Base-by-base conservation (phyloP, 306 rosid species). In the Senna tora region DNA sequence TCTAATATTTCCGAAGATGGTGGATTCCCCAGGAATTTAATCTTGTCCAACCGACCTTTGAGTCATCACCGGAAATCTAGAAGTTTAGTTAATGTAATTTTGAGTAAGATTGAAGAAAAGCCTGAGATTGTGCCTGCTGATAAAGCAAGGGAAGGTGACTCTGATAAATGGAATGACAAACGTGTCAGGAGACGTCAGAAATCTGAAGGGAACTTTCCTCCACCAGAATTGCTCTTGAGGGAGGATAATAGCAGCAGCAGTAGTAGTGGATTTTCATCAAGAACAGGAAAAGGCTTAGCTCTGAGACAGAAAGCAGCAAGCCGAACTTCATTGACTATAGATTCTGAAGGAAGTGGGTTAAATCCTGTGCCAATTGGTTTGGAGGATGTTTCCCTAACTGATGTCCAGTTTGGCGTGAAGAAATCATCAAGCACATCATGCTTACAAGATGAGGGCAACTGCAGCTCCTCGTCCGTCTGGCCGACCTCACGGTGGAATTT, bases 341-440 rank as follows among this genome's bases (percentile, higher is more conserved):
- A 85, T 62, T 57, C 63, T 20, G 86, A 86, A 43, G 42, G 75
- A 46, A 22, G 74, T 42, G 89, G 84, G 6, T 50, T 80, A 79
- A 82, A 73, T 69, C 76, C 77, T 10, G 42, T 60, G 34, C 83
- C 80, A 34, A 69, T 67, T 1, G 82, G 82, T 25, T n/a, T 77
- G 33, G 87, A 77, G 63, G 87, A 79, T 64, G 84, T 83, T 2
- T 46, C 69, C 8, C 32, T 67, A 20, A 46, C 77, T 12, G 89
- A 84, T 13, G 76, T 61, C 5, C 70, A 67, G 12, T 66, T 68
- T 17, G 67, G 82, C 41, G 90, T 85, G 30, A 84, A 80, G 67
- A 91, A 85, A 76, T 87, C 93, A 13, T 85, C 81, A 2, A 89
- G 90, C 73, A 79, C 90, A 6, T 68, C 96, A 11, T 84, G 77